phyloP scores from a whole-genome alignment of 495 filamentous ascomycete species.

The Echria macrotheca region DNA sequence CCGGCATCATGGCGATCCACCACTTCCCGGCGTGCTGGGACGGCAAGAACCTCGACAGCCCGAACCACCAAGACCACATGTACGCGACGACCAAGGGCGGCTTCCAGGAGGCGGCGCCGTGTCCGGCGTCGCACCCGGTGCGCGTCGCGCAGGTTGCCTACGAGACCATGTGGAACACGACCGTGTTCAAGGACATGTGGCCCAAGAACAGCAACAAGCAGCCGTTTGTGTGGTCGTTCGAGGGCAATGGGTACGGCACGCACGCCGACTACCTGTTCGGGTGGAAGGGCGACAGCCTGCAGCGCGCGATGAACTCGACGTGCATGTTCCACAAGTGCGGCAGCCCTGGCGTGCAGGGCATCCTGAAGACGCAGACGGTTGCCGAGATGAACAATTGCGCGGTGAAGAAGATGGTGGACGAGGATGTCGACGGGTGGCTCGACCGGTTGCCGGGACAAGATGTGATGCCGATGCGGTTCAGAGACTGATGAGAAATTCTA shows the following conservation, averaged over 20 bases:
- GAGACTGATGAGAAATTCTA: no score
- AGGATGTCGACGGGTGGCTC: constrained; percentile 13
- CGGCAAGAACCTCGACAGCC: constrained; percentile 48
- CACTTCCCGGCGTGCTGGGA: constrained; percentile 50
- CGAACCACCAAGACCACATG: constrained; percentile 47
- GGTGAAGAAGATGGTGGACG: neutral
- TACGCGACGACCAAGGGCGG: constrained; percentile 31
- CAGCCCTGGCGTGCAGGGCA: neutral
- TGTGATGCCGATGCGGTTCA: no score
- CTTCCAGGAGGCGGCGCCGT: constrained; percentile 32
- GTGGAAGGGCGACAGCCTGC: constrained; percentile 12
- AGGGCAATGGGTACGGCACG: constrained; percentile 11
- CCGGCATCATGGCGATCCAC: constrained; percentile 42
- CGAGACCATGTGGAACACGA: constrained; percentile 44
- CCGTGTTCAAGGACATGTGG: constrained; percentile 37
- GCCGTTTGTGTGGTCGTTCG: constrained; percentile 32
- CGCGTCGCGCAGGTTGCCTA: constrained; percentile 40
- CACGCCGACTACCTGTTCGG: constrained; percentile 19
- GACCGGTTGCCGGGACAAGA: no score
- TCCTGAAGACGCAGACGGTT: constrained; percentile 10
- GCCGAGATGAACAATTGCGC: constrained; percentile 6
- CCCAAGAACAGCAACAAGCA: constrained; percentile 36
- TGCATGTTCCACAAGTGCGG: constrained; percentile 6
- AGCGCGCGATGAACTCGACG: constrained; percentile 9
- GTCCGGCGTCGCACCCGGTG: constrained; percentile 41